These are phyloP conservation scores for Kalanchoe fedtschenkoi DNA, from an alignment of 164 flowering plant genomes.

Conservation along the genomic window DNA sequence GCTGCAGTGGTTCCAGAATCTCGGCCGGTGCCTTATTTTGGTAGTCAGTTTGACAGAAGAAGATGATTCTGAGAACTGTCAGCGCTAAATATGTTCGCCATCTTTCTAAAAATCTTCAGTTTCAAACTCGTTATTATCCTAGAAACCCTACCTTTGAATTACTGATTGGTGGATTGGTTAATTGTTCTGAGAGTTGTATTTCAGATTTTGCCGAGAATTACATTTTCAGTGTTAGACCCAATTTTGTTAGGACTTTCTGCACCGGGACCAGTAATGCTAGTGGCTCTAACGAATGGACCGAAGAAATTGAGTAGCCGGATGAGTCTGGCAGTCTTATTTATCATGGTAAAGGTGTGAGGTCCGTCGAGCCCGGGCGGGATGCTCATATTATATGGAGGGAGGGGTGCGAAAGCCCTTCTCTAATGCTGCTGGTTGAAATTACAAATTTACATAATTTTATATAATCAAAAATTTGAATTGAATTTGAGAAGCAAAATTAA, in stretches of 20 bases:
- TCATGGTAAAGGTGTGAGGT: conserved; percentile 64
- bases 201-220: not conserved
- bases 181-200: not conserved
- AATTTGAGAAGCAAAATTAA: too few relatives aligned
- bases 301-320: conserved; percentile 76
- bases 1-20: too few relatives aligned
- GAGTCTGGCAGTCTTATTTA: conserved; percentile 63
- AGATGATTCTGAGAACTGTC: not conserved
- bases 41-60: not conserved
- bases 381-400: conserved; percentile 90
- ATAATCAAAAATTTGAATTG: too few relatives aligned
- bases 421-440: conserved; percentile 55
- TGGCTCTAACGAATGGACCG: conserved; percentile 51
- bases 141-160: not conserved
- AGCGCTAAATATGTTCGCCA: not conserved
- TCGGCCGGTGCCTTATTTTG: too few relatives aligned
- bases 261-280: conserved; percentile 16
- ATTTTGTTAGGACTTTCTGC: conserved; percentile 32
- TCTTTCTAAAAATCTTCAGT: not conserved
- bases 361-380: conserved; percentile 76
- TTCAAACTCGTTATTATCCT: not conserved
- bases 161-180: not conserved
- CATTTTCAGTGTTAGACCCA: not conserved
- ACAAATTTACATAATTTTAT: too few relatives aligned
- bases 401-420: conserved; percentile 61